Conservation (phyloP, 2,329 filamentous ascomycete genomes). For the Alternaria panax region DNA sequence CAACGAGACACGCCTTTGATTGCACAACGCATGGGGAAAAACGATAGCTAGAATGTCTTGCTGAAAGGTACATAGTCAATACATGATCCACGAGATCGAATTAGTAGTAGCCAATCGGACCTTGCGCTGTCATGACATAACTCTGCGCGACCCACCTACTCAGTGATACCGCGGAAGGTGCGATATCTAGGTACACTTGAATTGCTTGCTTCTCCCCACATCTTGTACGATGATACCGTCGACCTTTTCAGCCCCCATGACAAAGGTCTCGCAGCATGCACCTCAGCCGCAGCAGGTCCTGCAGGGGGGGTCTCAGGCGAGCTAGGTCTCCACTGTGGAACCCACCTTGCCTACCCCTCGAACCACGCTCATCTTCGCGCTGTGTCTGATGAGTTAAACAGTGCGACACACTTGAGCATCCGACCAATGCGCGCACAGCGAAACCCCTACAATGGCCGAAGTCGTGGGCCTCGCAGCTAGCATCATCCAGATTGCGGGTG, state of each 20-base stretch:
- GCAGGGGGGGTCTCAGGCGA: too few species aligned
- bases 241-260: neutral
- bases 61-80: neutral
- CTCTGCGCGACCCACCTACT: too few species aligned
- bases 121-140: too few species aligned
- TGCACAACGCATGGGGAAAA: neutral
- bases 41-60: neutral
- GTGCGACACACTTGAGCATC: neutral
- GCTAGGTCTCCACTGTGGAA: neutral
- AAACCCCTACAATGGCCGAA: constrained; percentile 30
- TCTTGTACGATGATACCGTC: neutral
- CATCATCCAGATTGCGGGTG: constrained; percentile 36
- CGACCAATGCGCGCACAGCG: neutral
- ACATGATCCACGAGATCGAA: neutral
- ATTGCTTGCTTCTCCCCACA: neutral
- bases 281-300: constrained; percentile 3
- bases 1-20: neutral
- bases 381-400: neutral
- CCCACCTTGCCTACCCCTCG: neutral
- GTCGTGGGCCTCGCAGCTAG: constrained; percentile 33
- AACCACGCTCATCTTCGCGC: neutral
- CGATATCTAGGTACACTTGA: neutral
- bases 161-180: neutral
- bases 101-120: neutral
- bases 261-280: neutral